Percentiles rank a stretch among this genome's conserved stretches.
phyloP scores from a whole-genome alignment of 23 red algal species.

The Gracilaria caudata region DNA sequence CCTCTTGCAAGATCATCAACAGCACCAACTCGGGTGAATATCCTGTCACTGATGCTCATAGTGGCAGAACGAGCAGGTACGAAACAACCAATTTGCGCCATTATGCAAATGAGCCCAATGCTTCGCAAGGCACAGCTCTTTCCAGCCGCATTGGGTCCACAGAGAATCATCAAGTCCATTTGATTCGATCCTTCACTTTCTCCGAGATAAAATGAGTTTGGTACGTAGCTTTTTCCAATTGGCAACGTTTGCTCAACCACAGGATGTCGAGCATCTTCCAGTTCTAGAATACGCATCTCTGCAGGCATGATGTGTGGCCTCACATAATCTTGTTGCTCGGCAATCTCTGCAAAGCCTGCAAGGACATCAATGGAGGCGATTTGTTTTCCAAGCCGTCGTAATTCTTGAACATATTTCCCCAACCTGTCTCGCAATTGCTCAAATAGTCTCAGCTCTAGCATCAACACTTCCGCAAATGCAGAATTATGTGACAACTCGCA shows the following conservation, averaged over 20 bases:
- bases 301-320: constrained; percentile 57
- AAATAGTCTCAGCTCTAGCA: constrained; percentile 67
- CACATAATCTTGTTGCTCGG: constrained; percentile 69
- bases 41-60: constrained; percentile 72
- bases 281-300: constrained; percentile 40
- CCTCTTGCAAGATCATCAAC: constrained; percentile 88
- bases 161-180: constrained; percentile 49
- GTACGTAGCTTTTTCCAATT: constrained; percentile 72
- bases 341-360: constrained; percentile 79
- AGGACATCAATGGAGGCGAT: constrained; percentile 93
- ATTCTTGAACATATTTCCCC: constrained; percentile 35
- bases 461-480: constrained; percentile 51
- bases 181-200: background rate
- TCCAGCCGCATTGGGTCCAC: constrained; percentile 76
- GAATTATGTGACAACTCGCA: constrained; percentile 41
- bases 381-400: constrained; percentile 40
- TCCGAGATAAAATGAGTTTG: constrained; percentile 82
- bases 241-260: constrained; percentile 92
- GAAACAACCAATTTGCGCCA: constrained; percentile 90
- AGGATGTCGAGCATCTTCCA: constrained; percentile 74
- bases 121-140: constrained; percentile 88
- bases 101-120: constrained; percentile 76
- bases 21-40: constrained; percentile 95
- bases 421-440: constrained; percentile 47
- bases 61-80: constrained; percentile 74